A percentile compares a stretch with the other conserved stretches of the same genome.
phyloP scores from a whole-genome alignment of 2,329 filamentous ascomycete species.

The Kalaharituber pfeilii region DNA sequence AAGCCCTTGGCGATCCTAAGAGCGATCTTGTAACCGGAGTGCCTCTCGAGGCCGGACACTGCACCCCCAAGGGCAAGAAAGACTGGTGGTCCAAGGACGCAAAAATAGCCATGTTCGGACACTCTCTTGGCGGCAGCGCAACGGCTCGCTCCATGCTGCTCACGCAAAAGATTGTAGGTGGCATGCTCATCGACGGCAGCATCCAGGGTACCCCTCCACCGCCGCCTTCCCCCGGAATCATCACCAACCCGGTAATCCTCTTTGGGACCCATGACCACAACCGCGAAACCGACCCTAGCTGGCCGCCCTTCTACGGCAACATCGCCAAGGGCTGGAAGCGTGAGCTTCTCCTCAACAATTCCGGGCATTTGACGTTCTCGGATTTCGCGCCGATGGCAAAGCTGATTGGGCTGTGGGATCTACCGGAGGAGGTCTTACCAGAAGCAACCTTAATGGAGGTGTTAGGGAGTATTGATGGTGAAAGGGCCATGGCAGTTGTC shows the following conservation, averaged over 20 bases:
- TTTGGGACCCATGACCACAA: conserved; percentile 22
- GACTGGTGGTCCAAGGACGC: conserved; percentile 6
- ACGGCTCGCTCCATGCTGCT: conserved; percentile 25
- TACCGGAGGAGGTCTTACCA: conserved; percentile 2
- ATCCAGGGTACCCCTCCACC: conserved; percentile 13
- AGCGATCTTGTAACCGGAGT: neutral
- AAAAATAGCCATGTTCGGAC: conserved; percentile 27
- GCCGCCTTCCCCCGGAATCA: neutral
- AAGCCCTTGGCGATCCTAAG: conserved; percentile 20
- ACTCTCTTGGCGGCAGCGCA: conserved; percentile 25
- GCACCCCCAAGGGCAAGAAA: conserved; percentile 5
- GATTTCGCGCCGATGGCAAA: conserved; percentile 24
- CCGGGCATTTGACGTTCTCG: conserved; percentile 24
- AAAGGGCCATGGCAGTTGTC: conserved; percentile 23
- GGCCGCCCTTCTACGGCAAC: conserved; percentile 22
- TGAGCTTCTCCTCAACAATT: conserved; percentile 23
- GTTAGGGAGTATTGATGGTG: conserved; percentile 23
- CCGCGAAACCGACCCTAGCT: conserved; percentile 22
- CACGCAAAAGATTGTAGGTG: conserved; percentile 27
- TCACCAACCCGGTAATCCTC: conserved; percentile 24
- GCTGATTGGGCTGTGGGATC: conserved; percentile 12
- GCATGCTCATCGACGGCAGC: conserved; percentile 30
- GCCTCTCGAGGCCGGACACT: neutral
- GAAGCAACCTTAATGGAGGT: conserved; percentile 15
- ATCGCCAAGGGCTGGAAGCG: conserved; percentile 23